Evolutionary conservation across 176 grass and related monocot species (phyloP).

Genomic region (Tillandsia leiboldiana): DNA sequence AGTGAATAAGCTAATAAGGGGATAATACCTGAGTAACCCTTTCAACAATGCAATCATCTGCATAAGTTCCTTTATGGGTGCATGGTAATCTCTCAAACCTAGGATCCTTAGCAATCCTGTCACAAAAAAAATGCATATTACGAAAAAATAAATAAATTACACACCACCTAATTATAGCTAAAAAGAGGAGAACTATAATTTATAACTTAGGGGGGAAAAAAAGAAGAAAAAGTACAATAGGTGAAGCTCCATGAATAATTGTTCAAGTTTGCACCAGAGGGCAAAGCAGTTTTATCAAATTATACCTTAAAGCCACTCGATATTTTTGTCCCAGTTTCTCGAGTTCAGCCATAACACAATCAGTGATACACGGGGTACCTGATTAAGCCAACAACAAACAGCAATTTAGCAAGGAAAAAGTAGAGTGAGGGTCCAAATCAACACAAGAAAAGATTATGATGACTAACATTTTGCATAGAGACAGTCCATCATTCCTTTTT

Average conservation of each 20-base stretch:
- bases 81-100: constrained; percentile 90
- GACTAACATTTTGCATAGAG: constrained; percentile 96
- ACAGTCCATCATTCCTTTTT: constrained; percentile 98
- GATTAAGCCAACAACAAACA: constrained; percentile 15
- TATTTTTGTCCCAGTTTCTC: constrained; percentile 95
- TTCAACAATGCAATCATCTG: constrained; percentile 94
- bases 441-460: not conserved
- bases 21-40: constrained; percentile 76
- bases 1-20: constrained; percentile 3
- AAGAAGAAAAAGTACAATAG: not conserved
- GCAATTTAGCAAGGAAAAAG: constrained; percentile 4
- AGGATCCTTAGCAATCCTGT: constrained; percentile 89
- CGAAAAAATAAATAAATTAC: constrained; percentile 16
- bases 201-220: not conserved
- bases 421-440: constrained; percentile 5
- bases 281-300: not conserved
- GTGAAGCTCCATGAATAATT: not conserved
- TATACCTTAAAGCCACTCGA: constrained; percentile 73
- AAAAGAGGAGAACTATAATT: not conserved
- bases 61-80: constrained; percentile 93
- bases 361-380: constrained; percentile 90
- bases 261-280: not conserved
- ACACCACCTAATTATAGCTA: not conserved
- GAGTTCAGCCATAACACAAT: constrained; percentile 95
- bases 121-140: not conserved